These are phyloP conservation scores for Ilex aquifolium DNA, from an alignment of 257 asterid genomes.

Conservation along the genomic window DNA sequence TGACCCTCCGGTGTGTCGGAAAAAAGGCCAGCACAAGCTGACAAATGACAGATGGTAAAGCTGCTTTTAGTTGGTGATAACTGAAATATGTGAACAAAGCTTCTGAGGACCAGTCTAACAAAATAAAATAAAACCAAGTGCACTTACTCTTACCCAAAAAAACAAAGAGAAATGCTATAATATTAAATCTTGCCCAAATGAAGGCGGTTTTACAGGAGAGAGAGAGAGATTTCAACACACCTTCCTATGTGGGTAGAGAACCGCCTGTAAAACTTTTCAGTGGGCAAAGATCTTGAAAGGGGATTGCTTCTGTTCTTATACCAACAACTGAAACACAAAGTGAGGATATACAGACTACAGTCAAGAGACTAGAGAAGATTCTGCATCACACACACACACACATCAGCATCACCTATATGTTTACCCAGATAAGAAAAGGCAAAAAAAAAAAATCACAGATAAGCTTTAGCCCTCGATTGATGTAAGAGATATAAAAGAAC, in stretches of 20 bases:
- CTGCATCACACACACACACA: background rate
- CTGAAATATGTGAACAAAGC: no score
- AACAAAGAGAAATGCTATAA: background rate
- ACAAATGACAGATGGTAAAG: no score
- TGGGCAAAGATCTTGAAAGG: constrained; percentile 15
- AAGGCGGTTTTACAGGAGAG: background rate
- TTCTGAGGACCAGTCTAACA: no score
- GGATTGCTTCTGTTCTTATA: constrained; percentile 12
- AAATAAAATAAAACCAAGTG: no score
- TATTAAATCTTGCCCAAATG: background rate
- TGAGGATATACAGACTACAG: background rate
- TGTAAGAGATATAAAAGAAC: no score
- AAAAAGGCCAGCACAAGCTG: no score
- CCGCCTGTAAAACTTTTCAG: constrained; percentile 15
- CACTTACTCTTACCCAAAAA: background rate
- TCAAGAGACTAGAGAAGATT: background rate
- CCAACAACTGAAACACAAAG: background rate
- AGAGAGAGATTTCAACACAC: constrained; percentile 7
- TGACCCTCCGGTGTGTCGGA: no score
- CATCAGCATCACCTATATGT: background rate
- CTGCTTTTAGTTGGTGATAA: no score
- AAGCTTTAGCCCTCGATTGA: background rate
- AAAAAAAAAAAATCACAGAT: background rate
- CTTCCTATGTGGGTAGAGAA: constrained; percentile 29
- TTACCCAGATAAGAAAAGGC: background rate